A percentile compares a stretch with the other conserved stretches of the same genome.
Conservation (phyloP, 108 stramenopile genomes). For the Chaetoceros tenuissimus region DNA sequence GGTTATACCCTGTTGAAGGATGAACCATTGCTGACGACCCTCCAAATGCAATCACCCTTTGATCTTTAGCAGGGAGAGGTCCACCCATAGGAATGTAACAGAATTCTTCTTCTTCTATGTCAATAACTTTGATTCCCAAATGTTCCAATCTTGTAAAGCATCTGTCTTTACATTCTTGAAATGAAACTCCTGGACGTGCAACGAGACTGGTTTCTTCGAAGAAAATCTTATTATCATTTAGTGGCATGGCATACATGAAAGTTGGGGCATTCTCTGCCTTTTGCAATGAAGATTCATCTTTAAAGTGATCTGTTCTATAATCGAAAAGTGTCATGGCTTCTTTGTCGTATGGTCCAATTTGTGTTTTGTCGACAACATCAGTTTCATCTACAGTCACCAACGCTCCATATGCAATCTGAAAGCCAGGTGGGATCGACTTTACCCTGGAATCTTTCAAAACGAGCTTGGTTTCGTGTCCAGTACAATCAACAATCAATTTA, state of each 20-base stretch:
- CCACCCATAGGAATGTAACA: slow-evolving; percentile 97
- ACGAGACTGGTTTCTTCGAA: slow-evolving; percentile 93
- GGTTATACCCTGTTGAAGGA: slow-evolving; percentile 89
- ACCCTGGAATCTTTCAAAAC: slow-evolving; percentile 64
- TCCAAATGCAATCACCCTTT: slow-evolving; percentile 85
- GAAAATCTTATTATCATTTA: slow-evolving; percentile 71
- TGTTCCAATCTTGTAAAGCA: slow-evolving; percentile 65
- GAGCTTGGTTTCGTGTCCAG: slow-evolving; percentile 85
- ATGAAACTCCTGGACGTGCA: slow-evolving; percentile 79
- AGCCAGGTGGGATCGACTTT: slow-evolving; percentile 52
- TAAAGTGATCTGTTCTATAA: slow-evolving; percentile 89
- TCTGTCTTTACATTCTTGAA: slow-evolving; percentile 91
- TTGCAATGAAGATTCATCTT: slow-evolving; percentile 22
- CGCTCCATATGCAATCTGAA: slow-evolving; percentile 93
- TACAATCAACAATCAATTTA: slow-evolving; percentile 85
- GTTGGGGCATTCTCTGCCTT: slow-evolving; percentile 65
- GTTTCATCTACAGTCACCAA: slow-evolving; percentile 67
- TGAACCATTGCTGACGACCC: slow-evolving; percentile 91
- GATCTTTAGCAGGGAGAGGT: slow-evolving; percentile 73
- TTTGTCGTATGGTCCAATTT: slow-evolving; percentile 83
- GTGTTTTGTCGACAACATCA: slow-evolving; percentile 25
- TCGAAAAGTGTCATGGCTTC: slow-evolving; percentile 96
- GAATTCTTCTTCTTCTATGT: slow-evolving; percentile 89
- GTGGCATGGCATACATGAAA: slow-evolving; percentile 97
- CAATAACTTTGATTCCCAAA: slow-evolving; percentile 74